Base-by-base conservation (phyloP, 2,329 filamentous ascomycete genomes). In the Phialemoniopsis sp. region DNA sequence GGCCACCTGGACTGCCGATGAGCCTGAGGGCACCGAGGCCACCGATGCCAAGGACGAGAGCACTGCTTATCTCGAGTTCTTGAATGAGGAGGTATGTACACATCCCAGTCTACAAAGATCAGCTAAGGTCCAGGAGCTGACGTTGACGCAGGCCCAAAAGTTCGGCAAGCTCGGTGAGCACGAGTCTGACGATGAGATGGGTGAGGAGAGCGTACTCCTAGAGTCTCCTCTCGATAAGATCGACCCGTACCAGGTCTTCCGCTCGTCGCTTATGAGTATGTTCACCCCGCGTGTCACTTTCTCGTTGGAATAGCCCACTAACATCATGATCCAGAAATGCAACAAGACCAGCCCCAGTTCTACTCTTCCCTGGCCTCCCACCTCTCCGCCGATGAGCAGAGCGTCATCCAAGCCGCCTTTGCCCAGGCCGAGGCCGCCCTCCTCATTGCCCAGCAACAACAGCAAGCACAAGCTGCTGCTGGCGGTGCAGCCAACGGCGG, bases 151-250 rank as follows among this genome's bases (percentile, higher is more conserved):
- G 82, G 89, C 89, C 12, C 83, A 89, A 53, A 94, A 93, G 60
- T 91, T 93, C 60, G 82, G 84, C 46, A 77, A 82, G 14, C 74
- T 84, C 19, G 73, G 77, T 15, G 53, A 55, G 31, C 59, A 62
- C 38, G 66, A 67, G 39, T 58, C 52, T 36, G 59, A 60, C 13
- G 59, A 57, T 29, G 52, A 50, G 33, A 82, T 96, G 34, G 80
- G 94, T 14, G 91, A 97, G 61, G 93, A 97, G 54, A 91, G 90
- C 59, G 86, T 88, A 43, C 72, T 97, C 37, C 78, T 98, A 3
- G 93, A 98, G 64, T 86, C 91, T 12, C 90, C 91, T 13, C 74
- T 98, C 17, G 93, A 98, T 63, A 93, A 93, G 67, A 76, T 98
- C 46, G 93, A 98, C 66, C 90, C 91, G 3, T 98, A 98, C 56